Evolutionary conservation across 306 rosid genomes (phyloP), one percentile per base, ranked within the genome.

Genomic region (Abrus pulchellus): DNA sequence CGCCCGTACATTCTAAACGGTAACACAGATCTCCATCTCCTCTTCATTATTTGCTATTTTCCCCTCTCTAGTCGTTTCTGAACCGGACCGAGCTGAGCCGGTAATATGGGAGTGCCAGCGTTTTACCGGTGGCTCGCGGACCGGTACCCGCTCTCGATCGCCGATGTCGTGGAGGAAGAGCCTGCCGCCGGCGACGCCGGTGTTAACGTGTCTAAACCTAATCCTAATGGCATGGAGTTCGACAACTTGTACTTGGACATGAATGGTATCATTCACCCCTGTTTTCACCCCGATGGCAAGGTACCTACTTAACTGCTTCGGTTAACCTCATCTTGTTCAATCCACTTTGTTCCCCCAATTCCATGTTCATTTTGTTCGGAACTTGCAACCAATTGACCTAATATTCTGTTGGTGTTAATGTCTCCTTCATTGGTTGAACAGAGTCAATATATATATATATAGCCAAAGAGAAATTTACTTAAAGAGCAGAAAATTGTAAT

Each of bases 41-140:
- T 36, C 11, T 63, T 49, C 1, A 9, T 41, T 6, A 27, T 67
- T 67, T 4, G 1, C 40, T 43, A 5, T 3, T 72, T 12, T 45
- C 38, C 8, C 7, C 7, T 20, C 72, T 40, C 61, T 1, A 27
- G 3, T 72, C 67, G 28, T 76, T 62, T 13, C 62, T 8, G 86
- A 85, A 74, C 85, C 76, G 56, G 80, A 13, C 41, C 85, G 48
- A 79, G 38, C 87, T 87, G 86, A 80, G 74, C 84, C 87, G 87
- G 79, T 62, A 56, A 3, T 48, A 95, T 95, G 99, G 99, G 99
- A 66, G 98, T 95, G 4, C 99, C 99, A 14, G 97, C 99, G 71
- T 95, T 95, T 78, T 95, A 90, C 85, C 92, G 99, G 86, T 95
- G 99, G 99, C 93, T 95, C 65, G 97, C 98, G 30, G 99, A 95